Evolutionary conservation across 257 asterid genomes (phyloP).

Genomic region (Solanum lycopersicoides): DNA sequence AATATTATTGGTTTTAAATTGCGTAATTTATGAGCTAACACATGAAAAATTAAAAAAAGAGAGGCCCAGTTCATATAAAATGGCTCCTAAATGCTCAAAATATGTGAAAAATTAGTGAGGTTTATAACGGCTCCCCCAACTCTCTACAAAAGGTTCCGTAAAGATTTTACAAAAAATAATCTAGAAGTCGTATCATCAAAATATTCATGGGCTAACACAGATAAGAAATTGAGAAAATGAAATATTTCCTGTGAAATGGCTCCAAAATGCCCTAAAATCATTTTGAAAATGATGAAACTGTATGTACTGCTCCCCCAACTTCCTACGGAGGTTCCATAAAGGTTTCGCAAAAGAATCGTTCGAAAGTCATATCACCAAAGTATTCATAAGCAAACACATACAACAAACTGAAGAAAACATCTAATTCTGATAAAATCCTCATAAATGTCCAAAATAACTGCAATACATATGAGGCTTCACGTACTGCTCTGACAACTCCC

Average conservation of each 20-base stretch:
- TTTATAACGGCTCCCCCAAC: not conserved
- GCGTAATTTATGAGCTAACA: not conserved
- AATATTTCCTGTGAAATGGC: too few relatives aligned
- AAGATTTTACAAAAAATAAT: not conserved
- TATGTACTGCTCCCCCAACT: not conserved
- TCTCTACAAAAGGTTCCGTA: not conserved
- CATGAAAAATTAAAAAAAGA: not conserved
- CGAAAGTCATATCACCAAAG: not conserved
- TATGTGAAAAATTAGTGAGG: not conserved
- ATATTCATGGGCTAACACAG: too few relatives aligned
- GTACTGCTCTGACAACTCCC: too few relatives aligned
- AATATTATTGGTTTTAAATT: not conserved
- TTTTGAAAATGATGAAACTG: not conserved
- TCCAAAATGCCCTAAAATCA: not conserved
- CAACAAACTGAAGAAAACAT: too few relatives aligned
- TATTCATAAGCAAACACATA: not conserved
- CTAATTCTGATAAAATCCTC: too few relatives aligned
- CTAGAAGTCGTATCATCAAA: not conserved
- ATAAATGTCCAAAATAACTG: too few relatives aligned
- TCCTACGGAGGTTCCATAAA: not conserved
- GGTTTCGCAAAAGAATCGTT: too few relatives aligned
- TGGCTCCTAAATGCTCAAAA: not conserved
- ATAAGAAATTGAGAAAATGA: not conserved
- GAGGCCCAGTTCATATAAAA: too few relatives aligned
- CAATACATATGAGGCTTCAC: too few relatives aligned